Percentiles rank a stretch among this genome's conserved stretches.
Evolutionary conservation across 1,284 basidiomycete species (phyloP).

Genomic region (Coniferiporia weirii): DNA sequence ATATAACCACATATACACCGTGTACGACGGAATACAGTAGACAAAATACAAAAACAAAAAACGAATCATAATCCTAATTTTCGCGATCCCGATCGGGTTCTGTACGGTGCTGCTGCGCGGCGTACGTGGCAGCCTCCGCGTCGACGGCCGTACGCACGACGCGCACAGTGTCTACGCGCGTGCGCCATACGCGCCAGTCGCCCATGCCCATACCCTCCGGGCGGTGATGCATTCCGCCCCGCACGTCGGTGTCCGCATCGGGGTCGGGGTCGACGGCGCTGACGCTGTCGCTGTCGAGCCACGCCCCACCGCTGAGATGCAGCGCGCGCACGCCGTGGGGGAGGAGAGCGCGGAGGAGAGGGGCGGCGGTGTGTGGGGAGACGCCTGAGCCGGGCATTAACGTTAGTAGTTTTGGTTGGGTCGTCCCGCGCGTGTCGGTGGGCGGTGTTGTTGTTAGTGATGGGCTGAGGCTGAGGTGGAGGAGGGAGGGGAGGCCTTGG

Average conservation of each 20-base stretch:
- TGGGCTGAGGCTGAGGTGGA: conserved; percentile 24
- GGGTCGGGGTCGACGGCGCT: background rate
- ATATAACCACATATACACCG: background rate
- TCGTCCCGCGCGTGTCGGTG: no score
- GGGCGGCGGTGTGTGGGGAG: conserved; percentile 45
- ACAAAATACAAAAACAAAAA: no score
- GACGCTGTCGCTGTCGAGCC: conserved; percentile 37
- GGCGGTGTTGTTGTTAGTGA: no score
- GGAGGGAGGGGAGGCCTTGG: conserved; percentile 41
- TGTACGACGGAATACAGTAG: no score
- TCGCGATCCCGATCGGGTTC: no score
- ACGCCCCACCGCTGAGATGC: conserved; percentile 65
- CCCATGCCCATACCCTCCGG: conserved; percentile 69
- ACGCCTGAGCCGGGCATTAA: conserved; percentile 75
- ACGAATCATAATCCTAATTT: no score
- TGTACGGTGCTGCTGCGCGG: no score
- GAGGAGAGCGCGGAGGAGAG: conserved; percentile 44
- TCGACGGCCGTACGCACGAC: conserved; percentile 48
- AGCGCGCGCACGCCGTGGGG: conserved; percentile 57
- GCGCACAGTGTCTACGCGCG: conserved; percentile 45
- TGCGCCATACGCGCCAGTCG: conserved; percentile 61
- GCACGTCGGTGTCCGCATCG: background rate
- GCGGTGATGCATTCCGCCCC: conserved; percentile 39
- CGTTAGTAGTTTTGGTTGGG: no score
- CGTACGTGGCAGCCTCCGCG: conserved; percentile 10